Conservation (phyloP, 768 basidiomycete genomes). For the Termitomyces sp. region DNA sequence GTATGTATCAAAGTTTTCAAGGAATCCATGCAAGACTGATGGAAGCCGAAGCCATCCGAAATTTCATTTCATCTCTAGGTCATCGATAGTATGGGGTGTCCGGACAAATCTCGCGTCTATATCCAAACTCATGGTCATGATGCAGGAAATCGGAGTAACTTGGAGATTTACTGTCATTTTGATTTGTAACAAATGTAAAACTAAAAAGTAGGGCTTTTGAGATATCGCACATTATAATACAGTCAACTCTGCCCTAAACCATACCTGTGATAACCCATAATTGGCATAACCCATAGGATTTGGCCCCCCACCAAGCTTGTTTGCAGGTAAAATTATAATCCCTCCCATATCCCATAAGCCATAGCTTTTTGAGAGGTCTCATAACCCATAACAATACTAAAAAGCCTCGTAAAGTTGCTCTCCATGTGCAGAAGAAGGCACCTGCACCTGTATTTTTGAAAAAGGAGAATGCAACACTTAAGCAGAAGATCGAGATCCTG, state of each 20-base stretch:
- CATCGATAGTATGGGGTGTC: not conserved
- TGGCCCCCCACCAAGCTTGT: conserved; percentile 6
- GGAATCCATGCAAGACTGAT: too few species aligned
- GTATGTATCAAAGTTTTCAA: too few species aligned
- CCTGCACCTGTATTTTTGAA: too few species aligned
- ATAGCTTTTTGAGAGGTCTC: not conserved
- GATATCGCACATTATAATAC: not conserved
- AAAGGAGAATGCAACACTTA: too few species aligned
- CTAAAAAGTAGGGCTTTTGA: not conserved
- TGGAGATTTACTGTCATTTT: not conserved
- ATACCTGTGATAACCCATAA: too few species aligned
- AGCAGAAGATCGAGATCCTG: too few species aligned
- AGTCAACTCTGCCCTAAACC: conserved; percentile 9
- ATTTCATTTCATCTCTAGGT: too few species aligned
- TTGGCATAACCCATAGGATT: conserved; percentile 12
- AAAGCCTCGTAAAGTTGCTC: not conserved
- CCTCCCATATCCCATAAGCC: conserved; percentile 11
- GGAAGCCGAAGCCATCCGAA: too few species aligned
- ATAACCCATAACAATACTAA: conserved; percentile 13
- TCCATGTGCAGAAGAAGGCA: too few species aligned
- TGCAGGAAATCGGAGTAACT: not conserved
- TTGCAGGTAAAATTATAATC: conserved; percentile 1
- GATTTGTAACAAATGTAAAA: not conserved
- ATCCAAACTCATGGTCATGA: not conserved
- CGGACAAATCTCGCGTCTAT: not conserved